Evolutionary conservation across 345 rosid genomes (phyloP), one percentile per base, ranked within the genome.

Genomic region (Sisymbrium altissimum): DNA sequence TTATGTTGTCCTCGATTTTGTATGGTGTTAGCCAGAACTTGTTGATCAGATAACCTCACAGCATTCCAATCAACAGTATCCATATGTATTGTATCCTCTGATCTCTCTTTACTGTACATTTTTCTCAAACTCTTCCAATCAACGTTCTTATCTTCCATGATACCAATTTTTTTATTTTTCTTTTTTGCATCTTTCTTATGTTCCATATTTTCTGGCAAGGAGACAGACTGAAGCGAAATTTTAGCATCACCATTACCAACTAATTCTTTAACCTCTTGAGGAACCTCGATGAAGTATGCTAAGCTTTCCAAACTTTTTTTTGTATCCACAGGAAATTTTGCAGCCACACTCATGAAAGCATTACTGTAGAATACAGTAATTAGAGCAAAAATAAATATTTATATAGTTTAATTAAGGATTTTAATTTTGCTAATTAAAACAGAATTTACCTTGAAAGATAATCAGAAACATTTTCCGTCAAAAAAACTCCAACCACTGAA

Each of bases 1-100:
- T 6, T 65, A 0, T 84, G 82, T 39, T 86, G 93, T 3, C 97
- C 97, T 0, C 97, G 87, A 6, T 50, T 55, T 65, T 21, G 27
- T 29, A 92, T 92, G 25, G 66, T 21, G 1, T 3, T 36, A 13
- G 81, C 84, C 32, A 92, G 23, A 33, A 56, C 79, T 4, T 9
- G 3, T 25, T 11, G 9, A 0, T 79, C 59, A 18, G 86, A 83
- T 54, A 66, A 12, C 32, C 87, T 80, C 30, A 86, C 86, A 25
- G 83, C 83, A 35, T 84, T 84, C 93, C 93, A 92, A 32, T 89
- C 83, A 19, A 84, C 83, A 0, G 85, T 68, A 72, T 92, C 97
- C 83, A 62, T 83, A 12, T 74, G 78, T 14, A 82, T 79, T 0
- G 11, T 5, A 8, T 38, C 56, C 40, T 83, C 78, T 39, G 53